Base-by-base conservation (phyloP, 495 filamentous ascomycete species). In the Aspergillus bertholletiae region DNA sequence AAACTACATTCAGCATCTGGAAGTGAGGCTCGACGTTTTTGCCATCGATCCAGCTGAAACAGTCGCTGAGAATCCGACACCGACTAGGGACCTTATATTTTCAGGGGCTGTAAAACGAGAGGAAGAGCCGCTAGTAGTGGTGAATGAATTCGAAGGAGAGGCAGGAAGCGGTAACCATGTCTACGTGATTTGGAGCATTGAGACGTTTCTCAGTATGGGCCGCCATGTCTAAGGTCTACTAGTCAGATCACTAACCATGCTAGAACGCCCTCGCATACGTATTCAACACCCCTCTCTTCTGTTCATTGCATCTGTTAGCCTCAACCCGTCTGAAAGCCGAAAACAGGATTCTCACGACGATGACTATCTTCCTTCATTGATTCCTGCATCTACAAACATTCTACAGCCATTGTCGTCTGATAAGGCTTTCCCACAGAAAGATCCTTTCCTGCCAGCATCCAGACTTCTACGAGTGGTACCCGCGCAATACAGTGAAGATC, bases 381-480 rank as follows among this genome's bases (percentile, higher is more conserved):
- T 88, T 26, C 86, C 92, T 7, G 83, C 86, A 4, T 89, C 88
- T 1, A 76, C 89, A 32, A 96, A 96, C 65, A 74, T 97, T 9
- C 75, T 97, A 0, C 88, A 93, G 65, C 79, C 90, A 7, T 85
- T 95, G 47, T 80, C 80, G 45, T 73, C 78, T 51, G 90, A 93
- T 60, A 85, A 87, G 48, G 76, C 80, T 7, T 71, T 94, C 32
- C 66, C 65, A 5, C 84, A 83, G n/a, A 74, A 84, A 53, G 79
- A 80, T 39, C 90, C 90, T 43, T 85, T 83, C 44, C 82, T 97
- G 15, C 91, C 92, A 22, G 89, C 89, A 7, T 80, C 87, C 17
- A 80, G 91, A 57, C 86, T 96, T 23, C 85, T 88, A 34, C 81
- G 87, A 47, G 88, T 96, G 15, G 81, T 86, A 13, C 90, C 88